Evolutionary conservation across 2,329 filamentous ascomycete species (phyloP), one percentile per base, ranked within the genome.

Genomic region (Cladosporium sp.): DNA sequence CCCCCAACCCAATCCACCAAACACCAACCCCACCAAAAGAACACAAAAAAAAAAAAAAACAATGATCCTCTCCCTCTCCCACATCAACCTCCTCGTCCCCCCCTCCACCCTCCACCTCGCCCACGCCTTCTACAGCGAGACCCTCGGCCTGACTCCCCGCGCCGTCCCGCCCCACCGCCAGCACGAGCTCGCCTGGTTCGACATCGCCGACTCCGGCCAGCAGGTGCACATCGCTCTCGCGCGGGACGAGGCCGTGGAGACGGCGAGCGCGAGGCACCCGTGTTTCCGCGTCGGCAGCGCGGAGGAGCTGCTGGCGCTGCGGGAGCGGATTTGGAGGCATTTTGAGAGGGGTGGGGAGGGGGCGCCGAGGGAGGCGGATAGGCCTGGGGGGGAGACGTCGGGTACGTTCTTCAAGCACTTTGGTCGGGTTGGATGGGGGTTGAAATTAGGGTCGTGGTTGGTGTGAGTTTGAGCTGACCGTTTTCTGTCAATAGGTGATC

Each of bases 71-170:
- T 76, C 77, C 34, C 68, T 83, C 48, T 75, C 77, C 2, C 79
- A 83, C 66, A 70, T 83, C 55, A 84, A 83, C 62, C 69, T 84
- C 43, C 73, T 77, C n/a, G 77, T 84, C 9, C 79, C 80, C 0
- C 62, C 63, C 0, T 76, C 72, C 52, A 80, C 78, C 0, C 71
- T 83, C 32, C 68, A 72, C 16, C 69, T 72, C 9, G 80, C 81
- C 2, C 66, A 71, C 16, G 70, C 70, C 9, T 84, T 84, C 68
- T 84, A 83, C 66, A 73, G 68, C 52, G 62, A 66, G 1, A 84
- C 80, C 0, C 72, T 85, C 0, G 80, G 79, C 10, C 71, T 85
- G 4, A 74, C 67, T 4, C 66, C 75, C 2, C 70, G 75, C 3
- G 63, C 76, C 1, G 81, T 84, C 0, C 82, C 82, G 0, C 66